These are phyloP conservation scores for Spathaspora boniae DNA, from an alignment of 805 yeast genomes.

Conservation along the genomic window DNA sequence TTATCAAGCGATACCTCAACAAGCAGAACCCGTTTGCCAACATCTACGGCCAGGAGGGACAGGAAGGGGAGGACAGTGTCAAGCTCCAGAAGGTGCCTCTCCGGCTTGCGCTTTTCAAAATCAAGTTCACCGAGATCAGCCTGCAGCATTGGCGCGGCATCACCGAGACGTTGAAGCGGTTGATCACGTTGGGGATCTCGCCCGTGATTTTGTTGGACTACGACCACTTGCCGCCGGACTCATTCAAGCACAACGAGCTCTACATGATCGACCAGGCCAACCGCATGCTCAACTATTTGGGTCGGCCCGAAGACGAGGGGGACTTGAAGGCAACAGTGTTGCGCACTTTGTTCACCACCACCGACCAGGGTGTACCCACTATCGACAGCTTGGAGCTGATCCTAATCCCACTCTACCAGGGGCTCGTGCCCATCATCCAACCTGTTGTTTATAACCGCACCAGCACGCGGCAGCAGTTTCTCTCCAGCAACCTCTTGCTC, in stretches of 20 bases:
- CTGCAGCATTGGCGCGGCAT: slow-evolving; percentile 41
- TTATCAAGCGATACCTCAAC: slow-evolving; percentile 30
- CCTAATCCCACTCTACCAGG: slow-evolving; percentile 40
- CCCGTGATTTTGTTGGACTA: slow-evolving; percentile 67
- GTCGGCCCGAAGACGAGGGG: slow-evolving; percentile 19
- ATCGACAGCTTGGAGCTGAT: slow-evolving; percentile 28
- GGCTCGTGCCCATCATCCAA: slow-evolving; percentile 61
- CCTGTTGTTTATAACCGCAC: slow-evolving; percentile 48
- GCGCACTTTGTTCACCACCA: slow-evolving; percentile 23
- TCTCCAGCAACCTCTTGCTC: slow-evolving; percentile 22
- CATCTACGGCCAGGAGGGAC: slow-evolving; percentile 22
- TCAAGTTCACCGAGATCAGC: slow-evolving; percentile 38
- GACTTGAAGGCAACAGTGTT: slow-evolving; percentile 22
- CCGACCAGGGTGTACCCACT: slow-evolving; percentile 9
- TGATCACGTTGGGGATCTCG: slow-evolving; percentile 64
- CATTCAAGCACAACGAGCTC: slow-evolving; percentile 29
- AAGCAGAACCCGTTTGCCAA: slow-evolving; percentile 31
- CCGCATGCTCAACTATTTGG: slow-evolving; percentile 22
- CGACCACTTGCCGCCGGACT: slow-evolving; percentile 21
- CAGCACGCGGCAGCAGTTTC: slow-evolving; percentile 23
- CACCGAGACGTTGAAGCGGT: slow-evolving; percentile 52
- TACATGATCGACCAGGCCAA: slow-evolving; percentile 31
- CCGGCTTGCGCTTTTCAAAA: slow-evolving; percentile 55
- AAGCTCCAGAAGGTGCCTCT: slow-evolving; percentile 41
- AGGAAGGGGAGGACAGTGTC: slow-evolving; percentile 25